Evolutionary conservation across 1,284 basidiomycete species (phyloP).

Genomic region (Ceratobasidium sp.): DNA sequence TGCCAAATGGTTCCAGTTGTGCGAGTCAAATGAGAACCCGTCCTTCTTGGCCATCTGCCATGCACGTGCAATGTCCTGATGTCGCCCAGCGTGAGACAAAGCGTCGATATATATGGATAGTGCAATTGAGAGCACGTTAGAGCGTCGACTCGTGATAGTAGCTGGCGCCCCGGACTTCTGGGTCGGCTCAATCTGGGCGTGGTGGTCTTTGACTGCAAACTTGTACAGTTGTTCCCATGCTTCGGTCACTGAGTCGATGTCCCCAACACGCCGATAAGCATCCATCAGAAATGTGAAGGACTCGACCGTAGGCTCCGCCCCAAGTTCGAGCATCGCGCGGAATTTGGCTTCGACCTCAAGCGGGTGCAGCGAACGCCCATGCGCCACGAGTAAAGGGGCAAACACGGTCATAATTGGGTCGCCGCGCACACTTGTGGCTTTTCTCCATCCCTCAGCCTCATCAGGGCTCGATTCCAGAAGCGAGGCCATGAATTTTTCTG

Average conservation of each 20-base stretch:
- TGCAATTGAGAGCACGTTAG: conserved; percentile 77
- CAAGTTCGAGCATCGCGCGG: conserved; percentile 63
- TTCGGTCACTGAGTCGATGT: conserved; percentile 67
- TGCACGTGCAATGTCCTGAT: conserved; percentile 69
- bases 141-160: conserved; percentile 46
- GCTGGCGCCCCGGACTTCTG: conserved; percentile 38
- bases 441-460: conserved; percentile 50
- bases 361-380: conserved; percentile 62
- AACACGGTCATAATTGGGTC: conserved; percentile 63
- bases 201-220: conserved; percentile 57
- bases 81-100: conserved; percentile 72
- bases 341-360: conserved; percentile 70
- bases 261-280: conserved; percentile 71
- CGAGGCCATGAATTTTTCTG: conserved; percentile 69
- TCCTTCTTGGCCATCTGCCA: conserved; percentile 74
- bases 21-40: conserved; percentile 88
- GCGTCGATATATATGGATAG: conserved; percentile 87
- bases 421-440: conserved; percentile 57
- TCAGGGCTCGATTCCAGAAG: conserved; percentile 56
- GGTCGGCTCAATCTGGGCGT: conserved; percentile 38
- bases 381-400: conserved; percentile 70
- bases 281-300: conserved; percentile 78
- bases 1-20: conserved; percentile 92
- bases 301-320: conserved; percentile 67
- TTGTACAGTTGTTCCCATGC: conserved; percentile 79